Percentiles rank a stretch among this genome's conserved stretches.
Conservation (phyloP, 805 yeast genomes). For the Saccharomycopsis vini region DNA sequence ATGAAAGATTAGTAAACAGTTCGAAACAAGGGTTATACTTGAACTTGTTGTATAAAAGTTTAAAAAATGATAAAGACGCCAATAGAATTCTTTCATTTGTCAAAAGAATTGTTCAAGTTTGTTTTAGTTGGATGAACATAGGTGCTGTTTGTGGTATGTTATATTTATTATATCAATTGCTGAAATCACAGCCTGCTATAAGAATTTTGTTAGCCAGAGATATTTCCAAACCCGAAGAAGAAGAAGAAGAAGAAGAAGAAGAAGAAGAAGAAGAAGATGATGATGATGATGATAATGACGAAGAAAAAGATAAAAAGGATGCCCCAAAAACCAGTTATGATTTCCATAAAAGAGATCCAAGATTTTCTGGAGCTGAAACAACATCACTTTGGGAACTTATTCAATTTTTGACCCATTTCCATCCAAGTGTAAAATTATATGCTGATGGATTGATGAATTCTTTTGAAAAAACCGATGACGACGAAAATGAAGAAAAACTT, state of each 20-base stretch:
- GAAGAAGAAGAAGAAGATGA: constrained; percentile 13
- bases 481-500: constrained; percentile 25
- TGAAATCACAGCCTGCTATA: constrained; percentile 54
- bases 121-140: constrained; percentile 76
- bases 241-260: constrained; percentile 27
- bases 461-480: constrained; percentile 16
- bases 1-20: constrained; percentile 72
- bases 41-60: constrained; percentile 74
- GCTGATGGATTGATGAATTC: constrained; percentile 56
- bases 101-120: constrained; percentile 79
- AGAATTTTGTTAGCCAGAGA: constrained; percentile 51
- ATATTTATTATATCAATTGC: constrained; percentile 60
- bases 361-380: constrained; percentile 72
- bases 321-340: constrained; percentile 44
- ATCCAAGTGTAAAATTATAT: constrained; percentile 82
- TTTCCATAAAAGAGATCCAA: constrained; percentile 87
- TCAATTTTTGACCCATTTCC: constrained; percentile 72
- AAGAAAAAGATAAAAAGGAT: constrained; percentile 18
- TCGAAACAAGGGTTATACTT: constrained; percentile 90
- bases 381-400: constrained; percentile 82
- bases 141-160: constrained; percentile 86
- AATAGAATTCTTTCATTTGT: constrained; percentile 80
- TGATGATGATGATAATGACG: constrained; percentile 37
- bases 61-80: constrained; percentile 57
- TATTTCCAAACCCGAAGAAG: constrained; percentile 42